Base-by-base conservation (phyloP, 345 rosid genomes). In the Lepidium aucheri region DNA sequence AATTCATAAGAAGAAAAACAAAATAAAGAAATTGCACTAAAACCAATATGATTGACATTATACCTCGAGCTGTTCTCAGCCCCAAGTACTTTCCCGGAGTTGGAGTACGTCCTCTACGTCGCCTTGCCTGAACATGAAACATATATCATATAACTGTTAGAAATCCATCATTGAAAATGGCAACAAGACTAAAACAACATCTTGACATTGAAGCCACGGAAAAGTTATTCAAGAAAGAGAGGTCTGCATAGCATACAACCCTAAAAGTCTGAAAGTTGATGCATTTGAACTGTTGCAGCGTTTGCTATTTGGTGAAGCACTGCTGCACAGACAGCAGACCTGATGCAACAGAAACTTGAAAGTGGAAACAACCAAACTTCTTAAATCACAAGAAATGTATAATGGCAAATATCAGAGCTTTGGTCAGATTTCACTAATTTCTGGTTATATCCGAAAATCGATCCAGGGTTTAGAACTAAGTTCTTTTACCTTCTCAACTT, bases 271-370 rank as follows among this genome's bases (percentile, higher is more conserved):
- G 91, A 79, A 58, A 76, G 72, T 84, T 79, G 95, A 74, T 76
- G 77, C 70, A 85, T 85, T 83, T 84, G 96, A 73, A 79, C 59
- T 81, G 90, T 78, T 83, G 91, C 73, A 76, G 69, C 82, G 69
- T 75, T 85, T 76, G 86, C 69, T 67, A 79, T 78, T 84, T 69
- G 98, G 62, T 70, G 94, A 86, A 80, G 97, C 77, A 88, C 90
- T 90, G 91, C 90, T 93, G 85, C 94, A 82, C 93, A 80, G 82
- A 86, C 93, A 89, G 96, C 91, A 86, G 83, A 85, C 97, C 96
- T 90, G 94, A 85, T 87, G 97, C 76, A 80, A 87, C 83, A 86
- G 64, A 85, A 86, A 77, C 91, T 86, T 83, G 35, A 49, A 86
- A 82, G 87, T 68, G 84, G 84, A 85, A 85, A 85, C 77, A 85